Percentiles rank a stretch among this genome's conserved stretches.
Conservation (phyloP, 2,329 filamentous ascomycete genomes). For the Exophiala spinifera region DNA sequence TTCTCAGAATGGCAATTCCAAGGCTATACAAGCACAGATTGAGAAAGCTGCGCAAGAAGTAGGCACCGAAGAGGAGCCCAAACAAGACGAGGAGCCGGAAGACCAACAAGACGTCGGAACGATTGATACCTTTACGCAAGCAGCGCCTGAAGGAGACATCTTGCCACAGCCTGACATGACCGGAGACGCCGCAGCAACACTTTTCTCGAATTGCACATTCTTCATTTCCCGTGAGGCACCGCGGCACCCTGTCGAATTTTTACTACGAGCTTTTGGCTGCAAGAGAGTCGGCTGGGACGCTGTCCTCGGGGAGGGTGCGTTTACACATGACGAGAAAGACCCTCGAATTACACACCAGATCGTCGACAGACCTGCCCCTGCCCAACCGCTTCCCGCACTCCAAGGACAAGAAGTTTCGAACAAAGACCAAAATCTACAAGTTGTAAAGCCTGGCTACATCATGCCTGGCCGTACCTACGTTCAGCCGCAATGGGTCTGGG, state of each 20-base stretch:
- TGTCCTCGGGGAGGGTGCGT: constrained; percentile 85
- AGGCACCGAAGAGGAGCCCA: constrained; percentile 41
- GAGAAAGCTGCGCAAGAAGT: constrained; percentile 50
- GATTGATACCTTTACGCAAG: constrained; percentile 89
- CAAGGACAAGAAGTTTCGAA: constrained; percentile 5
- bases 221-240: constrained; percentile 93
- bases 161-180: constrained; percentile 73
- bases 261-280: constrained; percentile 90
- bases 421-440: constrained; percentile 30
- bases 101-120: constrained; percentile 42
- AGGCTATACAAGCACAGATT: constrained; percentile 66
- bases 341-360: constrained; percentile 92
- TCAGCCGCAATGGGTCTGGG: constrained; percentile 99
- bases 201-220: constrained; percentile 87
- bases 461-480: constrained; percentile 91
- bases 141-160: constrained; percentile 78
- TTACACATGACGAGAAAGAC: constrained; percentile 84
- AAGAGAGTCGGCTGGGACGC: constrained; percentile 94
- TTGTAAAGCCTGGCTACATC: constrained; percentile 59
- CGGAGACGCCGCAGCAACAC: constrained; percentile 64
- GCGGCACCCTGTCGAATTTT: constrained; percentile 83
- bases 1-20: constrained; percentile 55
- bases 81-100: constrained; percentile 43
- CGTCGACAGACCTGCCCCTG: constrained; percentile 73
- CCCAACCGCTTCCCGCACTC: constrained; percentile 44